Evolutionary conservation across 2,329 filamentous ascomycete genomes (phyloP), one percentile per base, ranked within the genome.

Genomic region (Curvularia eragrostidis): DNA sequence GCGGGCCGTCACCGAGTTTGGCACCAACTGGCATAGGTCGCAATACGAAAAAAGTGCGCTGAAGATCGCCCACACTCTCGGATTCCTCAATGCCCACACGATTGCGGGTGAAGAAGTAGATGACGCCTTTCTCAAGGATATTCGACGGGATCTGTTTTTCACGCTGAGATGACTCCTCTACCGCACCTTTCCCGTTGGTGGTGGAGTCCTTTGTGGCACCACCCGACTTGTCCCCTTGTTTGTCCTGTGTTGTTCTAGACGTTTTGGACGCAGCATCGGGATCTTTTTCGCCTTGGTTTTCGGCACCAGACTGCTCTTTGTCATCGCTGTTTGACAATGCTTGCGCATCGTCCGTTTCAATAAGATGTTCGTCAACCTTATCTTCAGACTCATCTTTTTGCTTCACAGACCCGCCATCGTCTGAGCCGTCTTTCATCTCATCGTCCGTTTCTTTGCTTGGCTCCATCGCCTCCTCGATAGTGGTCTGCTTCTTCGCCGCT

Each of bases 81-180:
- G 91, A 88, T 6, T 91, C 83, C 4, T 91, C 85, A 24, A 91
- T 83, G 49, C 87, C 86, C 36, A 97, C 91, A 12, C 91, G 88
- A 7, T 87, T 87, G 18, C 93, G 88, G 68, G 90, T 89, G 81
- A 96, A 96, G 83, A 96, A 96, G 81, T 96, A 96, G 65, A 97
- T 88, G 66, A 95, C 85, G 3, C 93, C 93, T 70, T 95, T 96
- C 71, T 97, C 93, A 2, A 96, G 82, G 23, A 96, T 87, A 58
- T 81, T 87, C 5, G 84, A 85, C 1, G 86, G 81, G 38, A 84
- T 75, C 2, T 79, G 76, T 43, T 82, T 75, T 66, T 83, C 81
- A 41, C 84, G 81, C 49, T 83, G 72, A 18, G 81, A 75, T 2
- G 84, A 82, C 48, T 82, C 78, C 57, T 81, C 77, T 5, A 87